Conservation (phyloP, 2,329 filamentous ascomycete genomes). For the Fusarium abutilonis region DNA sequence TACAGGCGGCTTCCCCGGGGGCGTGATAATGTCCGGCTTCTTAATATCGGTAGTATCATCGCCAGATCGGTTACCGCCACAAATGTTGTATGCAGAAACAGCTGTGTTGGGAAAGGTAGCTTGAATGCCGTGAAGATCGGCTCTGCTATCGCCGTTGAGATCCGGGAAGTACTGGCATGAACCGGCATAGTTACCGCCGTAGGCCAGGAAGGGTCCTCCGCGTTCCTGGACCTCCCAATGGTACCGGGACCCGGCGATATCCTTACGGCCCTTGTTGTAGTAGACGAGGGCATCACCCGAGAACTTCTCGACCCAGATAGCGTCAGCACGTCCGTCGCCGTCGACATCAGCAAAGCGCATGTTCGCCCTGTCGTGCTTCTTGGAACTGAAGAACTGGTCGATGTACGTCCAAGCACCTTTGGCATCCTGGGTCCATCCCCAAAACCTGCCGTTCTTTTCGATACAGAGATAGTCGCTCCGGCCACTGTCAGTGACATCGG, state of each 20-base stretch:
- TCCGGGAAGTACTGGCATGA: slow-evolving; percentile 1
- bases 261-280: background rate
- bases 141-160: background rate
- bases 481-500: slow-evolving; percentile 46
- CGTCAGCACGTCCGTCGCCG: slow-evolving; percentile 49
- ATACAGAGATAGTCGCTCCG: slow-evolving; percentile 48
- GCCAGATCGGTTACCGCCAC: background rate
- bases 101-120: background rate
- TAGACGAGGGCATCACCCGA: slow-evolving; percentile 41
- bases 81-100: background rate
- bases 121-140: background rate
- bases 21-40: background rate
- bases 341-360: slow-evolving; percentile 52
- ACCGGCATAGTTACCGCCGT: background rate
- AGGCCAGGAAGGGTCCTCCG: background rate
- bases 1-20: background rate
- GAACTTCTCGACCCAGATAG: slow-evolving; percentile 50
- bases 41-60: background rate
- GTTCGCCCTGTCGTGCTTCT: slow-evolving; percentile 48
- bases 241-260: background rate
- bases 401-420: slow-evolving; percentile 32
- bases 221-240: slow-evolving; percentile 22
- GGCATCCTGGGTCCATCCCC: slow-evolving; percentile 40
- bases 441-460: slow-evolving; percentile 39
- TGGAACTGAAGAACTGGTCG: background rate